Evolutionary conservation across 305 asterid species (phyloP), one percentile per base, ranked within the genome.

Genomic region (Ruellia speciosa): DNA sequence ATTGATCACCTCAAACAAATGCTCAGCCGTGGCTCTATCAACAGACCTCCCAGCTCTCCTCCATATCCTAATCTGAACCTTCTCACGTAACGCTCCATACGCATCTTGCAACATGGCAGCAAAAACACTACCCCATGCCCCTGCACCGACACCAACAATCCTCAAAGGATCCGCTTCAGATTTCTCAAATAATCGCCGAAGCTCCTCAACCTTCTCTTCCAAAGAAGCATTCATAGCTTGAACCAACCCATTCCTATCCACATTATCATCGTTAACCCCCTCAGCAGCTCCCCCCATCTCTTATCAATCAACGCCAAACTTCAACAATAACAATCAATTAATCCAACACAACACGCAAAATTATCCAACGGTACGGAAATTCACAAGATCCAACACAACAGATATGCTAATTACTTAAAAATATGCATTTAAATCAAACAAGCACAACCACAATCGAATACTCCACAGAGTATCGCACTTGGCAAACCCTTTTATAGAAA

Each of bases 51-150:
- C 96, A 24, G 86, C 72, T 56, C 97, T 76, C 71, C 95, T 78
- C 97, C 96, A 89, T 74, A 89, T 77, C 71, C 97, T 71, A 59
- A 89, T 75, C 72, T 83, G 90, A 55, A 88, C 77, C 74, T 86
- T 88, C 28, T 88, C 86, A 0, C 95, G 83, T 18, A 80, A 68
- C 49, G 50, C 50, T 34, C 88, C 88, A 33, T 82, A 89, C 0
- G 86, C 81, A 52, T 89, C 96, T 66, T 89, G 96, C 62, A 89
- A 81, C 94, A 89, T 72, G 47, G 97, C 96, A 3, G 75, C 75
- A 72, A 89, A 89, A 12, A 87, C 97, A 72, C 97, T 87, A 16
- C 97, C 97, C 96, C 97, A 89, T 45, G 96, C 97, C 58, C 96
- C 97, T 10, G 96, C 97, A 7, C 96, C 97, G 0, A 89, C 84